Evolutionary conservation across 2,329 filamentous ascomycete species (phyloP), one percentile per base, ranked within the genome.

Genomic region (Tympanopsis confertula): DNA sequence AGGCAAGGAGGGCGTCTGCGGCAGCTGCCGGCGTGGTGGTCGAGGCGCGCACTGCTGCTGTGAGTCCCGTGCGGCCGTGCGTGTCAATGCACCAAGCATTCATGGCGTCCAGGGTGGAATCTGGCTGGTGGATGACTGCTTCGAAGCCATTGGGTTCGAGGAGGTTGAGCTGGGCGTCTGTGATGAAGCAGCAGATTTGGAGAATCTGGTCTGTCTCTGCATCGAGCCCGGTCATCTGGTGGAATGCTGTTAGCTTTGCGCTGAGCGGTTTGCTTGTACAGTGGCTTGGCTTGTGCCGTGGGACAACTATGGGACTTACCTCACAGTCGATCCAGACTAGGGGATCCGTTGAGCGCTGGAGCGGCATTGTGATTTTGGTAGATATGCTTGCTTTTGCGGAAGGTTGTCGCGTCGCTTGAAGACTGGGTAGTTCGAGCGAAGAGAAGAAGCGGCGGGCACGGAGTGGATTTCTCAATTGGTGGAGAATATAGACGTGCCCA

Each of bases 181-280:
- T 98, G 54, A 98, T 74, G 59, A 93, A 82, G 63, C 88, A 95
- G 58, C 82, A 89, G 40, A 96, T 82, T 50, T 94, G 87, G 52
- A 96, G 77, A 51, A 96, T 91, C 39, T 80, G 78, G 53, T 96
- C 89, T 20, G 66, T 76, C 41, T 83, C 74, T 2, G 79, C 69
- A 57, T 94, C 70, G 5, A 94, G 72, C 17, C 86, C 86, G 20
- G 86, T 96, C 91, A 98, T 98, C 86, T 94, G 47, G n/a, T 32
- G 13, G 14, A 33, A 35, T n/a, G n/a, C n/a, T n/a, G n/a, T n/a
- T n/a, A n/a, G n/a, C n/a, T n/a, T n/a, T n/a, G 38, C 26, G 24
- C 12, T 20, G 17, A 32, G 24, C 41, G 26, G 39, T 35, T 42
- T 19, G 41, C 36, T 35, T 19, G 20, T 19, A 19, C 32, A 30